A percentile compares a stretch with the other conserved stretches of the same genome.
phyloP scores from a whole-genome alignment of 2,329 filamentous ascomycete species.

The Chaetomium globosum region DNA sequence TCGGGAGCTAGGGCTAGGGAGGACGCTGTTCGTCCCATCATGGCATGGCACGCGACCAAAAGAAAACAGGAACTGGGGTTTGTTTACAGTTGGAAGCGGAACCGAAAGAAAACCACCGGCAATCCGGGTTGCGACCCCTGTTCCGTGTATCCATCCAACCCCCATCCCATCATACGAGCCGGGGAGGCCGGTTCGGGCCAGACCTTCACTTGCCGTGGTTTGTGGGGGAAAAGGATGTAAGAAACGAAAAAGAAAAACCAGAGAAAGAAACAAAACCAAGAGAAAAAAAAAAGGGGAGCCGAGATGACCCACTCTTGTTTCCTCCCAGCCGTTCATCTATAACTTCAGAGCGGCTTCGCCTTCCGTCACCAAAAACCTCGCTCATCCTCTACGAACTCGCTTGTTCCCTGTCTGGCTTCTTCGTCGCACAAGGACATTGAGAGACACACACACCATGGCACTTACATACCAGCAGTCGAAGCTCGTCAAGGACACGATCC shows the following conservation, averaged over 20 bases:
- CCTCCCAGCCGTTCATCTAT: constrained; percentile 9
- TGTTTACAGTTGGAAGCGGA: not conserved
- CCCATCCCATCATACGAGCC: not conserved
- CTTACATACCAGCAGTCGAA: constrained; percentile 60
- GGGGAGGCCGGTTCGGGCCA: constrained; percentile 5
- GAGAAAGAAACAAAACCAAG: not conserved
- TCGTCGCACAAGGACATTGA: not conserved
- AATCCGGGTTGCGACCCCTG: not conserved
- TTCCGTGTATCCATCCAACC: not conserved
- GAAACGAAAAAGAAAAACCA: not conserved
- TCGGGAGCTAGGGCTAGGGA: no score
- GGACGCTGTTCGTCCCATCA: no score
- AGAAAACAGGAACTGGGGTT: not conserved
- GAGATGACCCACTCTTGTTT: constrained; percentile 21
- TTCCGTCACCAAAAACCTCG: not conserved
- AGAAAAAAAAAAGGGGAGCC: constrained; percentile 18
- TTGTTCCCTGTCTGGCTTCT: not conserved
- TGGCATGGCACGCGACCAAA: not conserved
- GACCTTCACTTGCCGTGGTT: constrained; percentile 20
- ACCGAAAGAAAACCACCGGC: no score
- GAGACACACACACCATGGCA: constrained; percentile 34
- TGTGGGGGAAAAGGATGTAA: not conserved
- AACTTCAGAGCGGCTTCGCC: not conserved
- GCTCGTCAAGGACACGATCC: constrained; percentile 71
- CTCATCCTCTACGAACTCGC: not conserved